Base-by-base conservation (phyloP, 768 basidiomycete genomes). In the Mycena galopus region DNA sequence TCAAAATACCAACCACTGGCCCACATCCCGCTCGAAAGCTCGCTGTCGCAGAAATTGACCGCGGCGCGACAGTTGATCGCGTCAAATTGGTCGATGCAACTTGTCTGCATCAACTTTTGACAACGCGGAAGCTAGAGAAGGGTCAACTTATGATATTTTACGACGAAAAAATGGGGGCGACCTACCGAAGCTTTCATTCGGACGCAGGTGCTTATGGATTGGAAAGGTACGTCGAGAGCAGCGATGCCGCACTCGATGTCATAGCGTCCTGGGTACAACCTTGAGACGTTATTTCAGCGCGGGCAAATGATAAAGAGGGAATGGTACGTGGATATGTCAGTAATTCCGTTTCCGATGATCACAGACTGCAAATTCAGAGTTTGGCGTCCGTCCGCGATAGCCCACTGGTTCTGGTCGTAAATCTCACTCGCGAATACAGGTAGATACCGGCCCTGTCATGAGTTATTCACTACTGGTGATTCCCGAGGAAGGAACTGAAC, bases 371-470 rank as follows among this genome's bases (percentile, higher is more conserved):
- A 83, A 78, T 95, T 94, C 73, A 95, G 76, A 83, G 91, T 82
- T 85, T 73, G 85, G 75, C 80, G 87, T 71, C 86, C 92, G 19
- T 78, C 87, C 92, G 12, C 83, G 88, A n/a, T 85, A 79, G 47
- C 79, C 12, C 92, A 84, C 32, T 84, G 78, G 79, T 96, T 95
- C 75, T 92, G 89, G 80, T 96, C 94, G 59, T 91, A 88, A 14
- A 96, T 90, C 35, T 91, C 91, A 19, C 92, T 87, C 0, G 94
- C 94, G 73, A 96, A 96, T 1, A 93, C 82, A 0, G 92, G 93
- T 1, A 94, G 83, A 76, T 93, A 93, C 14, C 90, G 88, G 7
- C 92, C 92, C 92, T 92, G 62, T 10, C 19, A 21, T 30, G 56
- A 21, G 39, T 19, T 56, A 39, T 58, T 86, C 51, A 17, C 21